phyloP scores from a whole-genome alignment of 495 filamentous ascomycete genomes.

The Penicillium goetzii region DNA sequence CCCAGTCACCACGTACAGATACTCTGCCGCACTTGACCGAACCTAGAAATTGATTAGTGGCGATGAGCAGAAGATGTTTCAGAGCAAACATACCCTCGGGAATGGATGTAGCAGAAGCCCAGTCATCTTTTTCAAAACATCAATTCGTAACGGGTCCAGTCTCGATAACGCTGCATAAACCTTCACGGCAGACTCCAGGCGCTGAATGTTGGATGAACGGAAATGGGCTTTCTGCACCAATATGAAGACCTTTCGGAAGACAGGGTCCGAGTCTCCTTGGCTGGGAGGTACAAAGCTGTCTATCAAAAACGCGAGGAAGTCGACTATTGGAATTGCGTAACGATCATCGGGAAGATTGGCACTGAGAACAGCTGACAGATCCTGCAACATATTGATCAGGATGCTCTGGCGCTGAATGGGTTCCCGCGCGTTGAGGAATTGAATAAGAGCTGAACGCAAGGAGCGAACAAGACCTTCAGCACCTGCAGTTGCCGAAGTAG shows the following conservation, averaged over 20 bases:
- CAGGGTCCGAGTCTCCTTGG: conserved; percentile 26
- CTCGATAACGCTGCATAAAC: conserved; percentile 71
- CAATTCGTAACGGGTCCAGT: conserved; percentile 39
- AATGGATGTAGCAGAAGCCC: conserved; percentile 66
- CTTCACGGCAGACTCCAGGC: conserved; percentile 75
- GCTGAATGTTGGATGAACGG: conserved; percentile 76
- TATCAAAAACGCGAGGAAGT: conserved; percentile 74
- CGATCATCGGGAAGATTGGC: conserved; percentile 63
- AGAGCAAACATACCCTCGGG: conserved; percentile 53
- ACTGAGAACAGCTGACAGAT: conserved; percentile 48
- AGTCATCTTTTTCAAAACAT: conserved; percentile 59
- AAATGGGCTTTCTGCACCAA: conserved; percentile 76
- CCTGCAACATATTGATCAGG: conserved; percentile 42
- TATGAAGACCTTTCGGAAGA: conserved; percentile 64
- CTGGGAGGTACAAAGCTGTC: conserved; percentile 44
- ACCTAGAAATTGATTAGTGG: conserved; percentile 34
- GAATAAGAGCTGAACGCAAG: conserved; percentile 69
- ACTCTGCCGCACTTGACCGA: conserved; percentile 43
- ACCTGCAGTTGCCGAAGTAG: conserved; percentile 81
- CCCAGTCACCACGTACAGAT: conserved; percentile 41
- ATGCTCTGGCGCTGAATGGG: conserved; percentile 34
- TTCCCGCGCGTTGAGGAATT: conserved; percentile 45
- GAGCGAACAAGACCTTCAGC: conserved; percentile 79
- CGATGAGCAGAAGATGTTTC: not conserved
- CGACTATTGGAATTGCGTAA: conserved; percentile 72